Conservation (phyloP, 1,284 basidiomycete genomes). For the Amylostereum areolatum region DNA sequence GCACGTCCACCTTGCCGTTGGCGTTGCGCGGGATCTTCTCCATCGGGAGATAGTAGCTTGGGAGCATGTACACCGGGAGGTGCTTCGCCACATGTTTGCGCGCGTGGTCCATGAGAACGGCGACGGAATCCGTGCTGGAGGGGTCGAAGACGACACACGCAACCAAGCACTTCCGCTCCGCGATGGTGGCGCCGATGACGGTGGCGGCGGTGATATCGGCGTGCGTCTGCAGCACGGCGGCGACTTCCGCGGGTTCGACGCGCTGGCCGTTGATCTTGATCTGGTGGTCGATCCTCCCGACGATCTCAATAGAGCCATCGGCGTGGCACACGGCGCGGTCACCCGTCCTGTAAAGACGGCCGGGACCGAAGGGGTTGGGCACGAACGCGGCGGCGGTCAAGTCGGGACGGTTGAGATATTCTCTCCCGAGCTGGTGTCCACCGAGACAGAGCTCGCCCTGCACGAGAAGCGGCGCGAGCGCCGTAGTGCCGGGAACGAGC, state of each 20-base stretch:
- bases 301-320: neutral
- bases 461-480: neutral
- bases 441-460: neutral
- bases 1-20: neutral
- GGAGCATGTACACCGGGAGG: neutral
- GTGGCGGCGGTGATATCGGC: neutral
- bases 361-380: too few relatives aligned
- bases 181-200: neutral
- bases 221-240: neutral
- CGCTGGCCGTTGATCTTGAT: neutral
- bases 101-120: neutral
- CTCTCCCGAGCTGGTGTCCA: neutral
- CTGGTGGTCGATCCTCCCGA: neutral
- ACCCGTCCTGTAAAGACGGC: neutral
- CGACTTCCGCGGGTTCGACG: neutral
- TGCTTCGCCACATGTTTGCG: neutral
- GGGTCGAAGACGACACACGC: neutral
- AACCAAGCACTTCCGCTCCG: neutral
- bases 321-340: neutral
- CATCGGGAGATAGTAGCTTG: neutral
- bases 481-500: too few relatives aligned
- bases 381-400: neutral
- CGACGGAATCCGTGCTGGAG: neutral
- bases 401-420: neutral
- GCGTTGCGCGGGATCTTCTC: neutral